Conservation (phyloP, 164 flowering plant species). For the Stephania japonica region DNA sequence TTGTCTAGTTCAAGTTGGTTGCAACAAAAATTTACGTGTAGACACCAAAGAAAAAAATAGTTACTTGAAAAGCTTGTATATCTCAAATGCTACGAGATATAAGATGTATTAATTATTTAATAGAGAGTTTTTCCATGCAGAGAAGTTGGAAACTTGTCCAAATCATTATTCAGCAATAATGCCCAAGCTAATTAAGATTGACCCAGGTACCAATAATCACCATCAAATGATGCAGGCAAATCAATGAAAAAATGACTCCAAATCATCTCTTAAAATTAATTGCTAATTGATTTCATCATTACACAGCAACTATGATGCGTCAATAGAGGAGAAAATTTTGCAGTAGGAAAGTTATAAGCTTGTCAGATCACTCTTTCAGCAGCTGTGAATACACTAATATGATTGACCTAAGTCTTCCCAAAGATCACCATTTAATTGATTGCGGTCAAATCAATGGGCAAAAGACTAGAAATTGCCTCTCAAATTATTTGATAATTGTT, state of each 20-base stretch:
- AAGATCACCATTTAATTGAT: too few species aligned
- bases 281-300: background rate
- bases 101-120: background rate
- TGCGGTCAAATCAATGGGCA: too few species aligned
- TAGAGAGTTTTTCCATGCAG: background rate
- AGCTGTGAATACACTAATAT: too few species aligned
- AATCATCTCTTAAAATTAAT: background rate
- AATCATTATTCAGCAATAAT: background rate
- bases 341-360: too few species aligned
- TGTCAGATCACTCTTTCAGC: too few species aligned
- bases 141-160: background rate
- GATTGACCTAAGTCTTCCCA: too few species aligned
- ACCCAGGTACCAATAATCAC: background rate
- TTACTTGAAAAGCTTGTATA: background rate
- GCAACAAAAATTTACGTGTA: too few species aligned
- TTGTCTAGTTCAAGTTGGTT: too few species aligned
- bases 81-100: background rate
- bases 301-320: background rate
- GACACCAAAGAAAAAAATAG: too few species aligned
- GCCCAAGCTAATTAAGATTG: background rate
- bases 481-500: too few species aligned
- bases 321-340: too few species aligned
- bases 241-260: background rate
- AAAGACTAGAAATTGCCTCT: too few species aligned
- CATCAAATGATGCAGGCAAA: background rate